Evolutionary conservation across 2,329 filamentous ascomycete species (phyloP), one percentile per base, ranked within the genome.

Genomic region (Rhinocladiella similis): DNA sequence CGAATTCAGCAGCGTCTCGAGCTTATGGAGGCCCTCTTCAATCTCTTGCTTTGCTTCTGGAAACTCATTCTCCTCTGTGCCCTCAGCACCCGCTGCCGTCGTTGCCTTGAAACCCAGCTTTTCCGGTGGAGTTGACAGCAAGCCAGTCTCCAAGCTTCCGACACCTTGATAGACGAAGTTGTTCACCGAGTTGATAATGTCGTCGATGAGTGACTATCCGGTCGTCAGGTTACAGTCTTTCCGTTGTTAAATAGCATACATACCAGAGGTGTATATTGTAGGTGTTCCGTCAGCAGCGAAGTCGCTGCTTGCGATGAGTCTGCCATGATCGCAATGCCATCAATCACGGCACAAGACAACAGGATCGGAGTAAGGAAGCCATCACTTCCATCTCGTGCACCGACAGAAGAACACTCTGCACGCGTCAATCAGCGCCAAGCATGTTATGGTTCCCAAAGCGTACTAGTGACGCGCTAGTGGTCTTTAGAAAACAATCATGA

Each of bases 131-230:
- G 89, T 87, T 49, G 82, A 82, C 47, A 90, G 79, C 18, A 99
- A 85, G 1, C 90, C 90, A 53, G 85, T 84, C 73, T 97, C 94
- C 63, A 97, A 86, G 59, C 89, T 90, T 67, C 90, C 90, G 67
- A 96, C 86, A 52, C 91, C 92, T 72, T 88, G 88, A 74, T 96
- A 94, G 68, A 94, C 88, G 67, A 97, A 84, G 68, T 93, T 90
- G 77, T 97, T 99, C 73, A 97, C 86, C 53, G 88, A 89, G 79
- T 97, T 97, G 77, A 97, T 96, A 66, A 97, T 92, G 75, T 97
- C 93, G 83, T 99, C 94, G 69, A 99, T 88, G 41, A 99, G 84
- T 59, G 89, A 89, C 92, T 96, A 67, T 7, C 27, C 13, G n/a
- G 18, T 36, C 5, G 48, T 64, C 48, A 65, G 59, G 9, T 16